These are phyloP conservation scores for Fusarium veterinarium DNA, from an alignment of 2,329 filamentous ascomycete species.

Conservation along the genomic window DNA sequence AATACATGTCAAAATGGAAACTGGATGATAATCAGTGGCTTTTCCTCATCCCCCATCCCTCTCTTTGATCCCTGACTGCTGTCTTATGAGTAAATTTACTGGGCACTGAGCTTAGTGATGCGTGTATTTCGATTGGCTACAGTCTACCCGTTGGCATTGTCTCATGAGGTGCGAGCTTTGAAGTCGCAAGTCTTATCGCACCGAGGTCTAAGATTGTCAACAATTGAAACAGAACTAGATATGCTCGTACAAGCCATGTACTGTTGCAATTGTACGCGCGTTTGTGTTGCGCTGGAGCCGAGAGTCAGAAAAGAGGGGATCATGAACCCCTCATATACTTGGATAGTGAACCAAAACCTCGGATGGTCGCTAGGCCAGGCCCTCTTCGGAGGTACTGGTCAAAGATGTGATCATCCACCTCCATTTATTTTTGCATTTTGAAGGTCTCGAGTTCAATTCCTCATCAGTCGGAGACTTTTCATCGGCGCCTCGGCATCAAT, in stretches of 20 bases:
- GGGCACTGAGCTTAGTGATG: not conserved
- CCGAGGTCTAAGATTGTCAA: not conserved
- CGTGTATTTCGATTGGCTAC: not conserved
- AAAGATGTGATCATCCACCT: conserved; percentile 25
- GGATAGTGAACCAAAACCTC: not conserved
- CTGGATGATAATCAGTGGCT: rapidly evolving
- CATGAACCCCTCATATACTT: not conserved
- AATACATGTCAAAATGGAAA: rapidly evolving
- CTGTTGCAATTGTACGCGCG: not conserved
- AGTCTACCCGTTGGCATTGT: too few species aligned
- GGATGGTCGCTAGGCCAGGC: conserved; percentile 25
- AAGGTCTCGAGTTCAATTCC: conserved; percentile 5
- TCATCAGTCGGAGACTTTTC: not conserved
- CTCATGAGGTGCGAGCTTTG: not conserved
- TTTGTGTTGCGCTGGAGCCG: not conserved
- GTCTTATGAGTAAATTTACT: not conserved
- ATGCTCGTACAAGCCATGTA: not conserved
- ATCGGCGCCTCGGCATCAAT: not conserved
- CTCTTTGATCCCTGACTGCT: rapidly evolving
- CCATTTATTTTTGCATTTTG: not conserved
- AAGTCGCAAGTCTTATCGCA: not conserved
- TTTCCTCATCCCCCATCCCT: rapidly evolving
- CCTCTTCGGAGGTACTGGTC: conserved; percentile 13
- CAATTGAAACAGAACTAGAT: not conserved
- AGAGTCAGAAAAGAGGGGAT: not conserved